Conservation (phyloP, 2,329 filamentous ascomycete genomes). For the Fusarium drepaniforme region DNA sequence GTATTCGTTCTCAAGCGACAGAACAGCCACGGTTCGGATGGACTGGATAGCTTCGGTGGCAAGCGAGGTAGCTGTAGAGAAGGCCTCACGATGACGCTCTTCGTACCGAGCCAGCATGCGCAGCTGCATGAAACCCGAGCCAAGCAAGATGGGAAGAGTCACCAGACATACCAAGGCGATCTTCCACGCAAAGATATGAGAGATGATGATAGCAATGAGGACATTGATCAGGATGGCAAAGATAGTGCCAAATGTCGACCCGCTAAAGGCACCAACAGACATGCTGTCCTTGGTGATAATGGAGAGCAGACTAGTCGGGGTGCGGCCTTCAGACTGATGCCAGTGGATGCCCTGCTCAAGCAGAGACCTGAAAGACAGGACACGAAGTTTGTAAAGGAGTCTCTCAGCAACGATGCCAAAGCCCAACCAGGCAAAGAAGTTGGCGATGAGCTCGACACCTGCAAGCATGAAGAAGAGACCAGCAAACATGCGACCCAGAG, state of each 20-base stretch:
- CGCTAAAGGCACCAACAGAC: conserved; percentile 74
- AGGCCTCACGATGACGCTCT: conserved; percentile 72
- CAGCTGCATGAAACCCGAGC: conserved; percentile 76
- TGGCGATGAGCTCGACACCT: conserved; percentile 60
- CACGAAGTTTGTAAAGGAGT: conserved; percentile 71
- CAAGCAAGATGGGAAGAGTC: conserved; percentile 75
- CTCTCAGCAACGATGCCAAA: conserved; percentile 69
- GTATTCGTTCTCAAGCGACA: conserved; percentile 66
- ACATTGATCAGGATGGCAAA: conserved; percentile 77
- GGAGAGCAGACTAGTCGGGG: conserved; percentile 71
- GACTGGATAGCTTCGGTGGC: conserved; percentile 35
- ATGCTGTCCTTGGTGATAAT: conserved; percentile 78
- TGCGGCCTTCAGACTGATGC: conserved; percentile 73
- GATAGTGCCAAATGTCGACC: conserved; percentile 76
- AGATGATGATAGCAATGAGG: conserved; percentile 73
- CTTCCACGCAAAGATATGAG: conserved; percentile 80
- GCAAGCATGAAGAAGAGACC: conserved; percentile 68
- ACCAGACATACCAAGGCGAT: conserved; percentile 79
- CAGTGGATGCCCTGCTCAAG: conserved; percentile 76
- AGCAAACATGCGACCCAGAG: conserved; percentile 60
- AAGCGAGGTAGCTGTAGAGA: conserved; percentile 53
- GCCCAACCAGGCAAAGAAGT: conserved; percentile 65
- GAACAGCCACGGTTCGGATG: conserved; percentile 35
- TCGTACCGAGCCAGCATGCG: conserved; percentile 72
- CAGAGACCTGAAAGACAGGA: conserved; percentile 72